Conservation (phyloP, 805 yeast species). For the Pichia pseudocactophila region DNA sequence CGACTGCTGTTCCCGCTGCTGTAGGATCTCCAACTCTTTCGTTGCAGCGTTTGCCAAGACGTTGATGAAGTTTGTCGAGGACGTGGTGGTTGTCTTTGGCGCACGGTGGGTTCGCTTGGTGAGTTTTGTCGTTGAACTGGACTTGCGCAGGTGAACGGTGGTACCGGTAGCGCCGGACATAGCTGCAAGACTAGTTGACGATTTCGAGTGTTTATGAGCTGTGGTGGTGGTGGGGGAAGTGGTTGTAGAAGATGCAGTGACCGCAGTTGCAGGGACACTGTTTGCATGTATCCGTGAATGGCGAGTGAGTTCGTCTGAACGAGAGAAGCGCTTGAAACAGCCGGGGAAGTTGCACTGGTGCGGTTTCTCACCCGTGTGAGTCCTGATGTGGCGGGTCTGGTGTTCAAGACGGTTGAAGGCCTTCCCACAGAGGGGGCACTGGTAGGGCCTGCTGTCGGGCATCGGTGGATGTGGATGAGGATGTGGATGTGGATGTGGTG, state of each 20-base stretch:
- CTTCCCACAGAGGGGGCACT: slow-evolving; percentile 76
- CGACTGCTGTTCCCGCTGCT: slow-evolving; percentile 6
- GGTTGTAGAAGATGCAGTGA: too few species aligned
- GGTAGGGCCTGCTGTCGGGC: slow-evolving; percentile 53
- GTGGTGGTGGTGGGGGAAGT: slow-evolving; percentile 22
- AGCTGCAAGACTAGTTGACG: not conserved
- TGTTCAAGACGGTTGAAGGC: slow-evolving; percentile 86
- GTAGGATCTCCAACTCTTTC: slow-evolving; percentile 36
- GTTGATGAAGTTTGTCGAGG: slow-evolving; percentile 28
- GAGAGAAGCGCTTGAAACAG: slow-evolving; percentile 71
- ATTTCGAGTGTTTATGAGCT: slow-evolving; percentile 16
- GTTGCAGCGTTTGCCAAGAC: slow-evolving; percentile 47
- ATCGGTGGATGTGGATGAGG: too few species aligned
- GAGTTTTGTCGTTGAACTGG: slow-evolving; percentile 12
- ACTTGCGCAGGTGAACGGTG: slow-evolving; percentile 4
- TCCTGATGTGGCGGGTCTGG: slow-evolving; percentile 83
- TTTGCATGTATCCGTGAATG: slow-evolving; percentile 75
- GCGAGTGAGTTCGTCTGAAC: slow-evolving; percentile 80
- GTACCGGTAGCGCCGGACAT: not conserved
- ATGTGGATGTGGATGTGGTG: too few species aligned
- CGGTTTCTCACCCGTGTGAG: slow-evolving; percentile 92
- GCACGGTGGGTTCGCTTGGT: slow-evolving; percentile 6
- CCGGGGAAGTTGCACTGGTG: slow-evolving; percentile 78
- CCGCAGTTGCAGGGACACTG: too few species aligned
- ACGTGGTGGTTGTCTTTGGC: not conserved